These are phyloP conservation scores for Cladorrhinum sp. DNA, from an alignment of 2,329 filamentous ascomycete species.

Conservation along the genomic window DNA sequence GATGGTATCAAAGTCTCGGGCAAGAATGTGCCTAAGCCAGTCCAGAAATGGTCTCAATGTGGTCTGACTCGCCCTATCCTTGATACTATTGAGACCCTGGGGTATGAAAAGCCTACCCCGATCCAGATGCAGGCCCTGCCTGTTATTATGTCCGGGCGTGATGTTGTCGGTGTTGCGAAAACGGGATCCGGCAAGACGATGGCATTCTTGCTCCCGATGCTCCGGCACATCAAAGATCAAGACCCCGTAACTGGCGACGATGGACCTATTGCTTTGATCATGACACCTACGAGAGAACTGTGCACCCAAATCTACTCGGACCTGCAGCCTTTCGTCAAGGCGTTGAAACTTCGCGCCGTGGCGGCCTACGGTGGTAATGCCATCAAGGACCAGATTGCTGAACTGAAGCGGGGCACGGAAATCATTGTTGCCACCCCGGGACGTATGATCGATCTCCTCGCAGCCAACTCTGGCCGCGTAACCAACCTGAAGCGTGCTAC, in stretches of 20 bases:
- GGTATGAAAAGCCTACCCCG: slow-evolving; percentile 84
- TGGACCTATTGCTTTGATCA: slow-evolving; percentile 81
- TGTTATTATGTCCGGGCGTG: slow-evolving; percentile 90
- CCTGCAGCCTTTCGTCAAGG: slow-evolving; percentile 90
- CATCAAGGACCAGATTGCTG: slow-evolving; percentile 96
- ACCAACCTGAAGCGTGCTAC: slow-evolving; percentile 87
- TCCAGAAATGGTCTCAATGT: slow-evolving; percentile 95
- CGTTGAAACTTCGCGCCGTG: slow-evolving; percentile 77
- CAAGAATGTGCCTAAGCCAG: slow-evolving; percentile 84
- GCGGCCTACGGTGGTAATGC: slow-evolving; percentile 94
- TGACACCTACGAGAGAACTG: slow-evolving; percentile 92
- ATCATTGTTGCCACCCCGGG: slow-evolving; percentile 95
- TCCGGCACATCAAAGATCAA: slow-evolving; percentile 96
- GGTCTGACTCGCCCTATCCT: slow-evolving; percentile 83
- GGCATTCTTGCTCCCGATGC: slow-evolving; percentile 94
- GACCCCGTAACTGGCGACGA: slow-evolving; percentile 76
- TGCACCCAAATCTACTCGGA: slow-evolving; percentile 92
- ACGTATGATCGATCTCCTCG: slow-evolving; percentile 90
- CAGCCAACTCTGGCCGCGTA: slow-evolving; percentile 89
- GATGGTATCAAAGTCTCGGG: slow-evolving; percentile 94
- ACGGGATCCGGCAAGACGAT: slow-evolving; percentile 97
- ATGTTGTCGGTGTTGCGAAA: slow-evolving; percentile 95
- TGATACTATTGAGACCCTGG: slow-evolving; percentile 76
- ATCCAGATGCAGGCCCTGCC: slow-evolving; percentile 96
- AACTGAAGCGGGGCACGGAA: slow-evolving; percentile 90